Percentiles rank a stretch among this genome's conserved stretches.
phyloP scores from a whole-genome alignment of 352 stramenopile genomes.

The Globisporangium heterothallicum region DNA sequence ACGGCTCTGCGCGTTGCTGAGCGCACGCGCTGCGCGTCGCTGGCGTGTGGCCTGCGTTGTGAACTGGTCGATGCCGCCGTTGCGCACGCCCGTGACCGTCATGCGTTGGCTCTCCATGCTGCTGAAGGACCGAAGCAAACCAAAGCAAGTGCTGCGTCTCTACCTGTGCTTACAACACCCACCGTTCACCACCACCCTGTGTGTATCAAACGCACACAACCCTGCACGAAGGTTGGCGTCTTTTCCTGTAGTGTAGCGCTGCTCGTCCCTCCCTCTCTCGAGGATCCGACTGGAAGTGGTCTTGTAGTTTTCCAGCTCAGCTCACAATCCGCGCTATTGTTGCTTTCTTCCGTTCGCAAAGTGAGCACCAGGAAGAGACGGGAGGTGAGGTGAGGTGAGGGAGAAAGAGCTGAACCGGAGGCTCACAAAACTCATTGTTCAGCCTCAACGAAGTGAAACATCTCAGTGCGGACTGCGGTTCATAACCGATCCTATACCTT shows the following conservation, averaged over 20 bases:
- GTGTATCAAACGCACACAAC: too few relatives aligned
- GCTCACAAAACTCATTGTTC: not conserved
- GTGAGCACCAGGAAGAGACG: not conserved
- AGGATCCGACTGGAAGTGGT: too few relatives aligned
- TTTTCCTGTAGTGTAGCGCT: too few relatives aligned
- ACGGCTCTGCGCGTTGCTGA: not conserved
- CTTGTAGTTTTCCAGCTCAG: not conserved
- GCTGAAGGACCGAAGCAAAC: too few relatives aligned
- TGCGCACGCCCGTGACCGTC: constrained; percentile 9
- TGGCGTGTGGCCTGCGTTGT: constrained; percentile 8
- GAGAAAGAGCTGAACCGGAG: not conserved
- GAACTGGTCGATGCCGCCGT: constrained; percentile 3
- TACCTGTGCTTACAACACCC: not conserved
- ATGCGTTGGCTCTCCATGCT: constrained; percentile 22
- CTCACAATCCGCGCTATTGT: too few relatives aligned
- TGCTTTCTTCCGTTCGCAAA: constrained; percentile 1
- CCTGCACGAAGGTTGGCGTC: too few relatives aligned
- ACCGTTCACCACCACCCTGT: not conserved
- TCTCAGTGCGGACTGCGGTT: too few relatives aligned
- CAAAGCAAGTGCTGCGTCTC: too few relatives aligned
- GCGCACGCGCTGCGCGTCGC: not conserved
- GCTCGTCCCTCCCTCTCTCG: too few relatives aligned
- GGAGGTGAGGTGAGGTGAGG: too few relatives aligned
- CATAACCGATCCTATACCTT: too few relatives aligned
- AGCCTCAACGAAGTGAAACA: too few relatives aligned